Evolutionary conservation across 2,329 filamentous ascomycete genomes (phyloP), one percentile per base, ranked within the genome.

Genomic region (Cytospora piceicola): DNA sequence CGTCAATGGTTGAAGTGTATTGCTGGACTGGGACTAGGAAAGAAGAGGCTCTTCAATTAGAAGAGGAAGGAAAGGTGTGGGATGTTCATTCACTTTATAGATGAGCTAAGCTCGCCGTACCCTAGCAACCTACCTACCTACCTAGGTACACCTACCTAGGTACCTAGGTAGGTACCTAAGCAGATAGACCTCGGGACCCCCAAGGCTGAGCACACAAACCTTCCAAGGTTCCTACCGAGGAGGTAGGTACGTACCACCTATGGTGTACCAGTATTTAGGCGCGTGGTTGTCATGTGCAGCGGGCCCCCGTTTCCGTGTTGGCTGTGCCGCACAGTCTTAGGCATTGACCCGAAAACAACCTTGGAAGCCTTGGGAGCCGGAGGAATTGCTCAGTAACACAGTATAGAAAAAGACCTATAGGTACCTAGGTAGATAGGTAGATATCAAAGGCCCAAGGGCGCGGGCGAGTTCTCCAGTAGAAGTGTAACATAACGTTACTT

Each of bases 71-170:
- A 24, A 49, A 29, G 22, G n/a, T 20, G 39, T 42, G 64, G 64
- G 56, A 34, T 34, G 54, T n/a, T 56, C 54, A 55, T 58, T 29
- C 54, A 24, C 22, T 66, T 66, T 66, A 66, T 66, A 66, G 34
- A 53, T 56, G 29, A 32, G 20, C 39, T 42, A 42, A 30, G n/a
- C 20, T 30, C 49, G 22, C 39, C 42, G 49, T 34, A 22, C n/a
- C n/a, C n/a, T n/a, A n/a, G n/a, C n/a, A n/a, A n/a, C n/a, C n/a
- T n/a, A n/a, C n/a, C n/a, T n/a, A n/a, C 55, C 30, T 62, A 51
- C 53, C 54, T 42, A 52, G 24, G 53, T 46, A 7, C n/a, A 42
- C 4, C 17, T 42, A 42, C 14, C 39, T 42, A 42, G 7, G 17
- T 42, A 42, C 27, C 34, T 30, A 15, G 32, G 27, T 30, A 15